Conservation (phyloP, 2,329 filamentous ascomycete species). For the Neospermospora avenae region DNA sequence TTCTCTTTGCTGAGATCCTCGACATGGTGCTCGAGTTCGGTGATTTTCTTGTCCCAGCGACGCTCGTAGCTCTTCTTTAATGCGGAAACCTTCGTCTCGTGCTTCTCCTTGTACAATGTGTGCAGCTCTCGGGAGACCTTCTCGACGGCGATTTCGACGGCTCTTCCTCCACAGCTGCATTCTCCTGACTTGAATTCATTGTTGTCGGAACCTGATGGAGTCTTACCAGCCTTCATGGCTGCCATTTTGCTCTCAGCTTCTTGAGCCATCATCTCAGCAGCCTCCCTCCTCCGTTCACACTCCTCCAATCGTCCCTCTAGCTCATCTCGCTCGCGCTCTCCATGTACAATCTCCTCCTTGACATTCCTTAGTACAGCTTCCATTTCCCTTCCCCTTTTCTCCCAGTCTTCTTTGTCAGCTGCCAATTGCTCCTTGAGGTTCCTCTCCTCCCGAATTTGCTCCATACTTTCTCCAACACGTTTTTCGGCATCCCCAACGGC, state of each 20-base stretch:
- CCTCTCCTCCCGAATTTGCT: slow-evolving; percentile 77
- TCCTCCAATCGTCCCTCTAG: slow-evolving; percentile 74
- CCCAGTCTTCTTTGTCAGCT: slow-evolving; percentile 77
- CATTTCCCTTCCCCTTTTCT: slow-evolving; percentile 81
- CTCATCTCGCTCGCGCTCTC: slow-evolving; percentile 78
- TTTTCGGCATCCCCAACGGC: slow-evolving; percentile 89
- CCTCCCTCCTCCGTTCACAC: slow-evolving; percentile 68
- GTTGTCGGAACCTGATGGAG: slow-evolving; percentile 38
- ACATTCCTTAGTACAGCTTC: slow-evolving; percentile 76
- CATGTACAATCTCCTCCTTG: slow-evolving; percentile 74
- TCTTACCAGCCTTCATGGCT: slow-evolving; percentile 64
- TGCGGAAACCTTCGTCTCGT: slow-evolving; percentile 91
- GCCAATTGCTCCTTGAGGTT: slow-evolving; percentile 66
- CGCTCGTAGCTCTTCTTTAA: slow-evolving; percentile 82
- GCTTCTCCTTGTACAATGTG: slow-evolving; percentile 91
- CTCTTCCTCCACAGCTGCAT: slow-evolving; percentile 40
- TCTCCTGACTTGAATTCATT: slow-evolving; percentile 31
- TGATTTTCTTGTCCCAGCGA: slow-evolving; percentile 84
- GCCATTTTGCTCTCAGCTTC: slow-evolving; percentile 75
- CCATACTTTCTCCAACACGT: slow-evolving; percentile 80
- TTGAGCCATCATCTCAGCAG: slow-evolving; percentile 71
- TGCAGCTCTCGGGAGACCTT: slow-evolving; percentile 94
- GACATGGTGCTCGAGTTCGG: slow-evolving; percentile 70
- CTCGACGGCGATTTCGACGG: slow-evolving; percentile 83
- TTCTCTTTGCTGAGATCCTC: slow-evolving; percentile 70